Evolutionary conservation across 2,329 filamentous ascomycete species (phyloP).

Genomic region (Xylaria sp.): DNA sequence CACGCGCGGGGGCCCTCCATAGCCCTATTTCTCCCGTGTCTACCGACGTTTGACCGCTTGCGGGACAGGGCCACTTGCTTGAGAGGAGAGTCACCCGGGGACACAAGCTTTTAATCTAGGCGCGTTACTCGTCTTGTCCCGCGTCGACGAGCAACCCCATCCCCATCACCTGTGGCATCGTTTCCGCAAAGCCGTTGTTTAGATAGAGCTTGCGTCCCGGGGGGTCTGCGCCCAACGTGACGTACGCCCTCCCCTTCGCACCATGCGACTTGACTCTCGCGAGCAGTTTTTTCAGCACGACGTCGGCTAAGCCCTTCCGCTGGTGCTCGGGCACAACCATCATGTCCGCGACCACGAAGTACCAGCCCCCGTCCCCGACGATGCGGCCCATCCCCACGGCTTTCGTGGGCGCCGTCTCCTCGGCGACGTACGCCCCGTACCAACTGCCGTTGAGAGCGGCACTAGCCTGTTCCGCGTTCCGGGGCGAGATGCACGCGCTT

Average conservation of each 20-base stretch:
- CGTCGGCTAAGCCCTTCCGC: conserved; percentile 52
- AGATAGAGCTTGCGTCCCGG: conserved; percentile 52
- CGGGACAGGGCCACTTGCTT: too few species aligned
- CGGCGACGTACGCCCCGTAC: conserved; percentile 49
- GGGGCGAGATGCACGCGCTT: conserved; percentile 29
- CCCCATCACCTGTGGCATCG: conserved; percentile 43
- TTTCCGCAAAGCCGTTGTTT: conserved; percentile 53
- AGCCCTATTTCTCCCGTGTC: too few species aligned
- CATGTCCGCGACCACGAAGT: conserved; percentile 57
- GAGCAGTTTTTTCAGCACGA: conserved; percentile 50
- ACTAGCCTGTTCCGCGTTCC: conserved; percentile 45
- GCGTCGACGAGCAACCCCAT: conserved; percentile 29
- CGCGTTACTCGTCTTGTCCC: too few species aligned
- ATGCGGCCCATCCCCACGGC: conserved; percentile 56
- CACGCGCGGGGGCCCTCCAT: too few species aligned
- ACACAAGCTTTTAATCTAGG: too few species aligned
- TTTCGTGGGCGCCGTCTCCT: conserved; percentile 28
- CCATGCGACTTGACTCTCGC: conserved; percentile 48
- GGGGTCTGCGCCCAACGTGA: conserved; percentile 53
- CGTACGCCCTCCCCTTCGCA: conserved; percentile 46
- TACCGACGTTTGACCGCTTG: too few species aligned
- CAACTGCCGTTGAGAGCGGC: conserved; percentile 47
- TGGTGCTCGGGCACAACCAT: conserved; percentile 56
- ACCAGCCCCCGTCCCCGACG: conserved; percentile 57
- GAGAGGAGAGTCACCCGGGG: too few species aligned